Base-by-base conservation (phyloP, 2,329 filamentous ascomycete species). In the Orbilia brochopaga region DNA sequence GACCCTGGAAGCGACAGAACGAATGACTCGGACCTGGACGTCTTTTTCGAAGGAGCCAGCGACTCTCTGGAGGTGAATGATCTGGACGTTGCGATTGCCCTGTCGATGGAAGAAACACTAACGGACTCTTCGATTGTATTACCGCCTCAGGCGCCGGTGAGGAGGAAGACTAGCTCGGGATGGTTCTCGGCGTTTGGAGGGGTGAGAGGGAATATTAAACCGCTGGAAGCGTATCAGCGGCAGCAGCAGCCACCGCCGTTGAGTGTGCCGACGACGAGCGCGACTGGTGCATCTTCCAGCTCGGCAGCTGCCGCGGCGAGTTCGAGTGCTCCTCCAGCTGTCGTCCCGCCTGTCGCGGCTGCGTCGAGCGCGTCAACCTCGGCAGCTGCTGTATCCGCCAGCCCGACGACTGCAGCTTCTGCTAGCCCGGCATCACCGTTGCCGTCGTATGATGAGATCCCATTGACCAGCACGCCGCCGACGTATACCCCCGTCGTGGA, bases 1-100 rank as follows among this genome's bases (percentile, higher is more conserved):
- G 66, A 70, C n/a, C 59, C 59, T n/a, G 54, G 58, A 17, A 70
- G 66, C 54, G 66, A 70, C 50, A 59, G 57, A 11, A 70, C 66
- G 15, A 64, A 70, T 55, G 66, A 64, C 54, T 70, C 66, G 11
- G 66, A 70, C 40, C 27, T 64, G 46, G 66, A 70, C 6, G 56
- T 70, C 3, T 64, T 70, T 52, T 51, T 56, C 21, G 66, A 64
- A 15, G 32, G 27, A 5, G 10, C 19, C n/a, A 40, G 44, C 17
- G 30, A 51, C 48, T 52, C 66, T 1, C 27, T 64, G 3, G 30
- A 64, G 7, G 24, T 70, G 10, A 50, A 37, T 21, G 59, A 63
- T 46, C 48, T 70, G 66, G 66, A 70, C 52, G 48, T 70, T 21
- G 66, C 66, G 21, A 70, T 70, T 50, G 66, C 66, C 27, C 40